Percentiles rank a stretch among this genome's conserved stretches.
These are phyloP conservation scores for Schizophyllum amplum DNA, from an alignment of 1,284 basidiomycete species.

Conservation along the genomic window DNA sequence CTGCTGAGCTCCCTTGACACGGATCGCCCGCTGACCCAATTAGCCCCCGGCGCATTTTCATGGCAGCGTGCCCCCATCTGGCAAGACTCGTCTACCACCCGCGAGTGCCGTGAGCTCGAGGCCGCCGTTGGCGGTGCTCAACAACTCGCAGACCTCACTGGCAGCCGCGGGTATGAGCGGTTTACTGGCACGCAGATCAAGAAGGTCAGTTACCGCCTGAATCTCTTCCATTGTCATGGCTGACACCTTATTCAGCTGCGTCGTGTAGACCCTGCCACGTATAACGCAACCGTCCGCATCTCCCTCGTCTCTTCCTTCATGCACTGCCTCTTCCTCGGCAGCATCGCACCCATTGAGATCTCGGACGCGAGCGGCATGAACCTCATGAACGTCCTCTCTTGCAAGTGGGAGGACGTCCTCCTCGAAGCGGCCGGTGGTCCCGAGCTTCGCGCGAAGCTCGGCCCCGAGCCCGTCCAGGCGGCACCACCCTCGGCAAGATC, in stretches of 20 bases:
- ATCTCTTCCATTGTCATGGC: constrained; percentile 1
- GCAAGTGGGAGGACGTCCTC: constrained; percentile 61
- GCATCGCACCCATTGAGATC: constrained; percentile 63
- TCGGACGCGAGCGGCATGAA: constrained; percentile 93
- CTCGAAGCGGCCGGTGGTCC: constrained; percentile 57
- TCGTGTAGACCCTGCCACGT: constrained; percentile 49
- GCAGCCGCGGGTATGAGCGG: constrained; percentile 80
- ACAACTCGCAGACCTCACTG: constrained; percentile 66
- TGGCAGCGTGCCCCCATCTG: constrained; percentile 74
- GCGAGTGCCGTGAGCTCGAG: constrained; percentile 69
- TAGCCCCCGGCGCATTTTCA: constrained; percentile 63
- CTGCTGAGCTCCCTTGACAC: constrained; percentile 52
- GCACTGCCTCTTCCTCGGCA: constrained; percentile 69
- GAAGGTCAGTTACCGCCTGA: constrained; percentile 36
- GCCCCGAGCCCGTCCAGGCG: constrained; percentile 73
- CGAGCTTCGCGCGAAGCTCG: constrained; percentile 66
- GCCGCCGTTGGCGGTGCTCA: constrained; percentile 61
- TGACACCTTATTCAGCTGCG: constrained; percentile 38
- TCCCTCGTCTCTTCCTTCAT: constrained; percentile 82
- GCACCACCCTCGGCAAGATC: constrained; percentile 58
- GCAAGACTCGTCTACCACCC: constrained; percentile 85
- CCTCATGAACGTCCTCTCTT: constrained; percentile 63
- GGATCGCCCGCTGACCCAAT: constrained; percentile 42
- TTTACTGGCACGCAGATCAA: constrained; percentile 86
- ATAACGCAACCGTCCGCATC: constrained; percentile 61